Base-by-base conservation (phyloP, 148 eudicot genomes). In the Salicornia ramosissima region DNA sequence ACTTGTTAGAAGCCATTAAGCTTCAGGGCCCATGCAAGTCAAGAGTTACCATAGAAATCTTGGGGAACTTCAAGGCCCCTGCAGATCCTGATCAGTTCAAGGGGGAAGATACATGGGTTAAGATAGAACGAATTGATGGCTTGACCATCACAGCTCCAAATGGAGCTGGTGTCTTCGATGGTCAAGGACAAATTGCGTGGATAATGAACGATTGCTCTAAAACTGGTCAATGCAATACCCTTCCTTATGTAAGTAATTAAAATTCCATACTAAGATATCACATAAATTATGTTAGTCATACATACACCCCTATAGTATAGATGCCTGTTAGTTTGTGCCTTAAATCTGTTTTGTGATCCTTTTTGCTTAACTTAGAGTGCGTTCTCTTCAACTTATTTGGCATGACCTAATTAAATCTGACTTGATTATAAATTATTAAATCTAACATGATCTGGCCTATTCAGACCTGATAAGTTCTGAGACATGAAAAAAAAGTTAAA, bases 11-110 rank as follows among this genome's bases (percentile, higher is more conserved):
- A 0, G 65, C 75, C 0, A 70, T 84, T 43, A 76, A 25, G 24
- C 19, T 91, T 58, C 31, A n/a, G 24, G 97, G 95, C 2, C 90
- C 94, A 6, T 83, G 87, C 80, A 85, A 80, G 73, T 80, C 82
- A 22, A 75, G 69, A 4, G 24, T 85, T 5, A 74, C 72, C 22
- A 29, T 88, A 24, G 71, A 79, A 64, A 42, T 85, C 1, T 8
- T 55, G 29, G 97, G 92, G 29, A 91, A 83, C 34, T 40, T 88
- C 60, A 77, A 69, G 71, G 97, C 91, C 45, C 80, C 85, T 8
- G 68, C 80, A 5, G 73, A 82, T 49, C 78, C 79, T 0, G 67
- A 30, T 19, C 42, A 46, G 0, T 75, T 81, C 26, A 62, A 72
- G 19, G 78, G 81, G 6, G 62, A 25, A 7, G 83, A 71, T 7